Conservation (phyloP, 495 filamentous ascomycete species). For the Penicillium steckii region DNA sequence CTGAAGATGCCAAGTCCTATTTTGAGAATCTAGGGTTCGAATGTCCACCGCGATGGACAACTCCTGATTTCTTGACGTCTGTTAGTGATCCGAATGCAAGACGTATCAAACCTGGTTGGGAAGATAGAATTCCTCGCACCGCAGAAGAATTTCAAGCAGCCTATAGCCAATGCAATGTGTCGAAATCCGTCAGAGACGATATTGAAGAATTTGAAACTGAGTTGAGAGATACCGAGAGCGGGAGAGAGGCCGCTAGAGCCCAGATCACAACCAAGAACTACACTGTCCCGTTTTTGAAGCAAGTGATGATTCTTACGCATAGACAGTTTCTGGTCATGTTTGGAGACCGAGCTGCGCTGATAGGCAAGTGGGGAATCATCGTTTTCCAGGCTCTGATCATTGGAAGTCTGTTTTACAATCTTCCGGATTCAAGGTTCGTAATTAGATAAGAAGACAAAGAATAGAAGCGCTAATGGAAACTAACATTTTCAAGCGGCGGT, state of each 20-base stretch:
- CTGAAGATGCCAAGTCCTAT: conserved; percentile 55
- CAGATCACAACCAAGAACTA: conserved; percentile 57
- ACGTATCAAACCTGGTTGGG: conserved; percentile 55
- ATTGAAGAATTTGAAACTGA: conserved; percentile 53
- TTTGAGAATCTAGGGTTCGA: conserved; percentile 65
- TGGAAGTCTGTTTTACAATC: conserved; percentile 73
- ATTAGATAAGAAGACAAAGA: background rate
- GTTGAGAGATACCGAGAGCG: conserved; percentile 41
- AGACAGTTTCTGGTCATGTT: conserved; percentile 66
- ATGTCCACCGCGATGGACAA: conserved; percentile 61
- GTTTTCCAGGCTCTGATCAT: conserved; percentile 74
- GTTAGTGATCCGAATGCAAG: conserved; percentile 64
- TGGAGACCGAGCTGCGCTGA: conserved; percentile 54
- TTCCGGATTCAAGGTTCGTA: conserved; percentile 53
- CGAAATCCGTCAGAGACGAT: conserved; percentile 35
- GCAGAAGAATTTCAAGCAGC: conserved; percentile 54
- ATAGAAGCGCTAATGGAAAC: background rate
- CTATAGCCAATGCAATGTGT: conserved; percentile 50
- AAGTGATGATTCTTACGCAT: conserved; percentile 65
- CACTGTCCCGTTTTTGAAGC: conserved; percentile 63
- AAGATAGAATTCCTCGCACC: conserved; percentile 59
- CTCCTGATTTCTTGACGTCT: conserved; percentile 67
- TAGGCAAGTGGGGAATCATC: conserved; percentile 56
- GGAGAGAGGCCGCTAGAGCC: conserved; percentile 44
- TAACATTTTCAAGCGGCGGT: conserved; percentile 30